Percentiles rank a stretch among this genome's conserved stretches.
phyloP scores from a whole-genome alignment of 768 basidiomycete genomes.

The Galerina sulciceps region DNA sequence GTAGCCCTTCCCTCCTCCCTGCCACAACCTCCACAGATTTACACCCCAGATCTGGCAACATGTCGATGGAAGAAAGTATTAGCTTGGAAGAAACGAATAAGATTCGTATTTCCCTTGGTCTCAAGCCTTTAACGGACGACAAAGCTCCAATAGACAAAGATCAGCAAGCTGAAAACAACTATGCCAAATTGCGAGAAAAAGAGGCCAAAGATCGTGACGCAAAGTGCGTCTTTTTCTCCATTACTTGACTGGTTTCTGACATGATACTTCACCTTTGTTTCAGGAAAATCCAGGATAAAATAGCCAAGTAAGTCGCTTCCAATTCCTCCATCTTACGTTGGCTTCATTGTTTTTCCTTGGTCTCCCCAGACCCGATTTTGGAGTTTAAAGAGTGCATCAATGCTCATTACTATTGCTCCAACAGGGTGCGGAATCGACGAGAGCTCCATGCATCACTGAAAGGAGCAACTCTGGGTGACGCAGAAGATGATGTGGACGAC shows the following conservation, averaged over 20 bases:
- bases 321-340: conserved; percentile 15
- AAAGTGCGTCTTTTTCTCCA: conserved; percentile 57
- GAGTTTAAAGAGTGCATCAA: conserved; percentile 27
- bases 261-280: conserved; percentile 27
- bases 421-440: conserved; percentile 90
- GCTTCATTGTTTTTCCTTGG: conserved; percentile 50
- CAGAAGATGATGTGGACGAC: conserved; percentile 77
- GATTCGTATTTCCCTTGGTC: conserved; percentile 90
- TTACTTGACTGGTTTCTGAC: conserved; percentile 11
- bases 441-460: conserved; percentile 92
- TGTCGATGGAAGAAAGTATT: conserved; percentile 86
- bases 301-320: conserved; percentile 85
- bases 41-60: conserved; percentile 27
- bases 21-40: conserved; percentile 23
- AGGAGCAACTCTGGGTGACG: conserved; percentile 90
- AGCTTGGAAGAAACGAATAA: conserved; percentile 96
- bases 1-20: conserved; percentile 11
- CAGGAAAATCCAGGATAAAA: conserved; percentile 73
- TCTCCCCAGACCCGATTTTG: conserved; percentile 40
- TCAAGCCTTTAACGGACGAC: conserved; percentile 91
- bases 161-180: conserved; percentile 87
- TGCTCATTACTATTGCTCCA: conserved; percentile 53
- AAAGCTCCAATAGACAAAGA: conserved; percentile 73
- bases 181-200: conserved; percentile 67
- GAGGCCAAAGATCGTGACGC: conserved; percentile 74